Base-by-base conservation (phyloP, 176 grass and related monocot species). In the Tillandsia fasciculata region DNA sequence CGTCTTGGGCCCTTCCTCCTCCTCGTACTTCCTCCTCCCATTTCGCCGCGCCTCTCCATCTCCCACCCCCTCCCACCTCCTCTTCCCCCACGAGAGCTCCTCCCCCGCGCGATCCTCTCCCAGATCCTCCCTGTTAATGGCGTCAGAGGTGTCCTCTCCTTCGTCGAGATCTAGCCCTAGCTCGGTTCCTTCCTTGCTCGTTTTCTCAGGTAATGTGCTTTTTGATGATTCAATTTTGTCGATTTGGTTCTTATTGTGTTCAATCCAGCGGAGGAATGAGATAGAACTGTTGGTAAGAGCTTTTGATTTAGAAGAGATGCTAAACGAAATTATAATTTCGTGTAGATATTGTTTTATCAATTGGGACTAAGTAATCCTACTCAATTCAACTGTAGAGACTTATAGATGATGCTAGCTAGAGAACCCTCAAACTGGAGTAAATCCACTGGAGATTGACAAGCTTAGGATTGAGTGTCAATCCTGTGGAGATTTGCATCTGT, bases 151-250 rank as follows among this genome's bases (percentile, higher is more conserved):
- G 53, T 63, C 72, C 12, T 74, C 72, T n/a, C 47, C 58, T 12
- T 53, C 50, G n/a, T 27, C 65, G 51, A 50, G 42, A 2, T 13
- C 52, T 49, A 69, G 23, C 66, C 53, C 53, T 63, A 12, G 8
- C 14, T 18, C 53, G 23, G 18, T 29, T 6, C 75, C 66, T 75
- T 96, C 92, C 33, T 77, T 91, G 64, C 92, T 96, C 58, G 88
- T 96, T 22, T 96, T 91, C 76, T 91, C 92, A 78, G 92, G 88
- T 96, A 57, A 51, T 1, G 6, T 52, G 13, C 27, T 17, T 22
- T 17, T 22, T 17, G 17, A n/a, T 22, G 59, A 15, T 9, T 22
- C 17, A 22, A 17, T 17, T 18, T 15, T 1, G 17, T 15, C 9
- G 59, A 64, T 64, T 64, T 64, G 10, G 33, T 42, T 42, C 33